Base-by-base conservation (phyloP, 257 asterid species). In the Catharanthus roseus region DNA sequence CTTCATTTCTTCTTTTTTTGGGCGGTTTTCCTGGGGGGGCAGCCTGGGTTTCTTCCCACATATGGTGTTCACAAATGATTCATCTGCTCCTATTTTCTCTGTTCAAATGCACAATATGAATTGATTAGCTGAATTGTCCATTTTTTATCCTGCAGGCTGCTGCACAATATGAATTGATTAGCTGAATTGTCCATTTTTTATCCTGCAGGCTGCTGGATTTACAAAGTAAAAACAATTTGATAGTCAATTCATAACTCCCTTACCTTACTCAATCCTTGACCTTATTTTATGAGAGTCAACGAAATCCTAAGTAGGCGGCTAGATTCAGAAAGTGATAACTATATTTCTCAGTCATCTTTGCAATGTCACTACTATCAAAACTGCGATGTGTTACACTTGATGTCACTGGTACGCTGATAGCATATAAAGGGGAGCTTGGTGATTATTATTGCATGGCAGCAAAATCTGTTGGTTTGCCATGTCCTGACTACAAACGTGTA, bases 361-460 rank as follows among this genome's bases (percentile, higher is more conserved):
- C 71, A 57, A 93, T 93, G 99, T 87, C 97, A 41, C 69, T 86
- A 67, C 82, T 93, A 44, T 57, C 77, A 12, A 93, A 82, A 76
- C 81, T 93, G 65, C 92, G 95, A 2, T 81, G 93, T 76, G 73
- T 93, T 77, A 93, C 97, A 1, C 86, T 93, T 76, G 99, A 93
- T 83, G 99, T 93, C 71, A 93, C 99, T 4, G 99, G 99, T 61
- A 93, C 99, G 5, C 87, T 93, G 73, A 79, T 93, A 61, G 99
- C 99, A 73, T 93, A 93, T 86, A 93, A 93, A 82, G 99, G 99
- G 77, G 91, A 93, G 81, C 96, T 93, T 49, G 99, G 99, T 21
- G 99, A 93, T 85, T 93, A 93, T 83, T 93, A 93, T 75, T 93
- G 99, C 85, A 89, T 93, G 96, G 97, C 99, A 69, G 99, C 99